Conservation (phyloP, 192 early-diverging fungal genomes). For the Coemansia sp. region DNA sequence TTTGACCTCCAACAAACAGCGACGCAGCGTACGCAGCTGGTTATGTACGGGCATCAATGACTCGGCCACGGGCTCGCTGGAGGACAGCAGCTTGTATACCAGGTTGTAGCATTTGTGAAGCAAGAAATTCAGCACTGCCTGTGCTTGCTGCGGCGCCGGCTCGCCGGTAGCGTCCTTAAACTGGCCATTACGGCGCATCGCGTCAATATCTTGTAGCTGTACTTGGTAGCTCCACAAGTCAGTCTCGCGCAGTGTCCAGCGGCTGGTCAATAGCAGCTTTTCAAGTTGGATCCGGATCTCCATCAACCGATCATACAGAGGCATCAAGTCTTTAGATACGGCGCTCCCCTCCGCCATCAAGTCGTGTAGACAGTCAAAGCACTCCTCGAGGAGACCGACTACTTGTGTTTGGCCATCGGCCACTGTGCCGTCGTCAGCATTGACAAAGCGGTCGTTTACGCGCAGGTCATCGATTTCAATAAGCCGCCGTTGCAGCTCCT, state of each 20-base stretch:
- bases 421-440: slow-evolving; percentile 61
- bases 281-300: slow-evolving; percentile 78
- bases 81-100: slow-evolving; percentile 78
- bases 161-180: slow-evolving; percentile 71
- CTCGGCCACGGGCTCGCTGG: slow-evolving; percentile 79
- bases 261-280: slow-evolving; percentile 68
- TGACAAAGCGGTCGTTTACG: slow-evolving; percentile 79
- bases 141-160: slow-evolving; percentile 63
- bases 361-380: slow-evolving; percentile 82
- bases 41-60: slow-evolving; percentile 83
- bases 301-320: slow-evolving; percentile 61
- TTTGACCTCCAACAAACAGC: slow-evolving; percentile 74
- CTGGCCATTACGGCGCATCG: slow-evolving; percentile 80
- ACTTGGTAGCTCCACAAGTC: slow-evolving; percentile 77
- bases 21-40: slow-evolving; percentile 78
- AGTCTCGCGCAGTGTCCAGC: slow-evolving; percentile 79
- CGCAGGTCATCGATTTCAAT: slow-evolving; percentile 77
- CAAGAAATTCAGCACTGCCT: slow-evolving; percentile 74
- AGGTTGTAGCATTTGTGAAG: slow-evolving; percentile 83
- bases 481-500: slow-evolving; percentile 68
- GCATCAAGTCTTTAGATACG: slow-evolving; percentile 62
- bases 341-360: slow-evolving; percentile 67
- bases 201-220: slow-evolving; percentile 80
- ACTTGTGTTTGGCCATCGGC: slow-evolving; percentile 85
- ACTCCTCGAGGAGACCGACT: slow-evolving; percentile 75